Evolutionary conservation across 2,329 filamentous ascomycete species (phyloP).

Genomic region (Mycocentrospora acerina): DNA sequence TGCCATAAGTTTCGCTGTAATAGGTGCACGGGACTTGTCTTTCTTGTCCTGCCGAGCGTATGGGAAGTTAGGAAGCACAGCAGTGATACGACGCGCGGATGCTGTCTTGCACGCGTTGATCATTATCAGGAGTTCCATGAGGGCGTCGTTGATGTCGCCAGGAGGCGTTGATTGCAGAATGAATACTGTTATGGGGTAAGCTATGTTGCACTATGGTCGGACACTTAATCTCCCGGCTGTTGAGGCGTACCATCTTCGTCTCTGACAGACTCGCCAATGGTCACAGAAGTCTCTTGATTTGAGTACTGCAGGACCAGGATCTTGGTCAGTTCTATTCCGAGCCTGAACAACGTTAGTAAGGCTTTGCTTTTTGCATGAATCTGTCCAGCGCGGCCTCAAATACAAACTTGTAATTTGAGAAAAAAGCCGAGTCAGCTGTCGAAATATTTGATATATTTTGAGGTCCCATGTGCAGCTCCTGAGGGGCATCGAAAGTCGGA

Average conservation of each 20-base stretch:
- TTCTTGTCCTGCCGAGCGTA: slow-evolving; percentile 98
- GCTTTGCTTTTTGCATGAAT: slow-evolving; percentile 1
- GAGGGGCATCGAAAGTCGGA: too few relatives aligned
- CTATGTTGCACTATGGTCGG: slow-evolving; percentile 3
- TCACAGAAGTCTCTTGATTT: slow-evolving; percentile 85
- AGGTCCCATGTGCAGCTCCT: too few relatives aligned
- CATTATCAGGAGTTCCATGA: slow-evolving; percentile 99
- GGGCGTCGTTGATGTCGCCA: slow-evolving; percentile 94
- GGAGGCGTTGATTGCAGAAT: slow-evolving; percentile 94
- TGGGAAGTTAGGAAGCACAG: slow-evolving; percentile 93
- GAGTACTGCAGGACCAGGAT: slow-evolving; percentile 82
- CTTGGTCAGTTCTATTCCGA: slow-evolving; percentile 76
- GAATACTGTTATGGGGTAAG: slow-evolving; percentile 64
- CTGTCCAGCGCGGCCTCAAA: not conserved
- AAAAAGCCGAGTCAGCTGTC: too few relatives aligned
- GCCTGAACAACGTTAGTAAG: slow-evolving; percentile 49
- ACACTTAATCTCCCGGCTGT: slow-evolving; percentile 1
- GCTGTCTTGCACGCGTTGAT: slow-evolving; percentile 91
- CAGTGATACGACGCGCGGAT: slow-evolving; percentile 87
- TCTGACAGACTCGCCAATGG: slow-evolving; percentile 91
- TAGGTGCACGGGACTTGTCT: slow-evolving; percentile 92
- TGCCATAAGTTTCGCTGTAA: slow-evolving; percentile 91
- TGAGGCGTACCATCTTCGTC: slow-evolving; percentile 78
- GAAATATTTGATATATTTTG: too few relatives aligned
- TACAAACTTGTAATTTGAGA: too few relatives aligned